Base-by-base conservation (phyloP, 2,329 filamentous ascomycete species). In the Proliferodiscus dingleyae region DNA sequence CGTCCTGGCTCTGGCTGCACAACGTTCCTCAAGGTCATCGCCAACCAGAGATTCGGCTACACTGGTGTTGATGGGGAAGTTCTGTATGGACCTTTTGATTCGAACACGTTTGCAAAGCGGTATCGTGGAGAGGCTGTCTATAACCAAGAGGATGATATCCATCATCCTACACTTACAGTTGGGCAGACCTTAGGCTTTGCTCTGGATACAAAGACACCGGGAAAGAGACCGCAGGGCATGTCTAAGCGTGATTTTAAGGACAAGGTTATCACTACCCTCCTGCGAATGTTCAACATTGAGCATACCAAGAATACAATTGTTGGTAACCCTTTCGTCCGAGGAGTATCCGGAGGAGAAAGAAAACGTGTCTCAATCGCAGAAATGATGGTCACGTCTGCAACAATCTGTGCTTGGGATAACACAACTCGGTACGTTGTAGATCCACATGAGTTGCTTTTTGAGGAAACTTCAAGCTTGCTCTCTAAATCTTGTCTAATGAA, bases 211-310 rank as follows among this genome's bases (percentile, higher is more conserved):
- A 95, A 94, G 67, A 83, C 87, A 11, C 89, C 90, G 5, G 83
- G 85, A 13, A 89, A 90, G 65, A 75, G 88, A 37, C 86, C 87
- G 0, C 78, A 75, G 3, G 87, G 87, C 18, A 75, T 93, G 56
- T 81, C 78, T 30, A 85, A 86, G 63, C 64, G 68, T 5, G 81
- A 85, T 13, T 91, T 91, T 71, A 90, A 90, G 69, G 74, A 85
- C 40, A 80, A 81, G 56, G 81, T 94, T 46, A 74, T 90, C 50
- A 75, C 80, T 15, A 78, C 84, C 59, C 73, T 95, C 48, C 72
- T 95, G 41, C 88, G 87, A 61, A 93, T 94, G 86, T 94, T 95
- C 73, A 93, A 91, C 62, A 95, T 95, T 43, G 85, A 90, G 64
- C 89, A 95, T 65, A 94, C 89, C 0, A 77, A 80, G 41, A 78